Conservation (phyloP, 371 early-diverging fungal genomes). For the Apophysomyces ossiformis region DNA sequence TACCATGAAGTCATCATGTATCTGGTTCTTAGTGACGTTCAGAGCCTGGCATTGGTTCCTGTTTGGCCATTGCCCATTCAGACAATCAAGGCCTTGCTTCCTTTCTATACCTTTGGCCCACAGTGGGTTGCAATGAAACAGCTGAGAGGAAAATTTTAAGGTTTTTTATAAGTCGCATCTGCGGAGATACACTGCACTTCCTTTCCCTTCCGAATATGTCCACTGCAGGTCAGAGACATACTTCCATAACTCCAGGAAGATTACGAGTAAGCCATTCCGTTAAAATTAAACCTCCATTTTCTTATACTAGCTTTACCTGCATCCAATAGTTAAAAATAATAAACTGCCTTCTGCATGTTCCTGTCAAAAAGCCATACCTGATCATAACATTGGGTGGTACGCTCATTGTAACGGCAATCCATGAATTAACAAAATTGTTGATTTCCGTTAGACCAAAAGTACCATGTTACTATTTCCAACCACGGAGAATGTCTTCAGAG, state of each 20-base stretch:
- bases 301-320: not conserved
- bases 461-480: constrained; percentile 66
- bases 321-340: constrained; percentile 30
- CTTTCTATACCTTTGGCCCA: too few relatives aligned
- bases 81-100: too few relatives aligned
- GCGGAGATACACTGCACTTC: not conserved
- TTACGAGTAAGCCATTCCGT: not conserved
- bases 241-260: not conserved
- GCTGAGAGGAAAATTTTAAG: too few relatives aligned
- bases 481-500: constrained; percentile 66
- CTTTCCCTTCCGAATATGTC: constrained; percentile 4
- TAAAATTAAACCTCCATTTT: not conserved
- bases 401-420: too few relatives aligned
- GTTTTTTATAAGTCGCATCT: too few relatives aligned
- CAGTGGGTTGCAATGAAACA: too few relatives aligned
- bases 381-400: constrained; percentile 44
- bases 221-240: constrained; percentile 2
- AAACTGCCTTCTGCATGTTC: constrained; percentile 35
- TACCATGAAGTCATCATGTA: too few relatives aligned
- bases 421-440: too few relatives aligned
- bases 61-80: too few relatives aligned
- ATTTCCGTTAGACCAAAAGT: constrained; percentile 57
- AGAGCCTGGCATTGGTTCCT: too few relatives aligned
- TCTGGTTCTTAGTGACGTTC: too few relatives aligned
- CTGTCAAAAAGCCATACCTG: constrained; percentile 40